Base-by-base conservation (phyloP, 164 flowering plant species). In the Houttuynia cordata region DNA sequence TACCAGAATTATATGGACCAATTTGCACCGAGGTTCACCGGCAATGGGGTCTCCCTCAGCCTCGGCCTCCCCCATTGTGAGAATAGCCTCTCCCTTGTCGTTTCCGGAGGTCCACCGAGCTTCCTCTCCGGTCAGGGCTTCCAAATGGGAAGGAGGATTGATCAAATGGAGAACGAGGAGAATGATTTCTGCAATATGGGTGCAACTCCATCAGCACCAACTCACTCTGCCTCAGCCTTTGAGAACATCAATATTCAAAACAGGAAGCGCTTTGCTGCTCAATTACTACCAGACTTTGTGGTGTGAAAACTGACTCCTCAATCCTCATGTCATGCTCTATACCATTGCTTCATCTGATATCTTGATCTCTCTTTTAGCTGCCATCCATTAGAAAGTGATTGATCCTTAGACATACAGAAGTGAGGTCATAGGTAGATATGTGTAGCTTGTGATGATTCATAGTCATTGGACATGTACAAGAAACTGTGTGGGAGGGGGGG, bases 41-140 rank as follows among this genome's bases (percentile, higher is more conserved):
- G 85, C 51, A 86, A 81, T 66, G 86, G 83, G 7, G 88, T 92
- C 42, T 92, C 96, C 18, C 89, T 92, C 63, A 85, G 91, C 22
- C 81, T 92, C 9, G 96, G 98, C 39, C 93, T 87, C 13, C 95
- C 91, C 9, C 95, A 85, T 60, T 77, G 81, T 15, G 93, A 87
- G 61, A 81, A 67, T 10, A 14, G 49, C 49, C 49, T 17, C 17
- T 45, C 49, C 72, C 78, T 87, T 57, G 75, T 93, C 45, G 63
- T 87, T 3, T 75, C 88, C 6, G 87, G 73, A 18, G 62, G 81
- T 24, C 88, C 84, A 59, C 95, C 79, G 13, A 69, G 61, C 50
- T 87, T 81, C 61, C 80, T 87, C 55, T 81, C 86, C 0, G 76
- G 70, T 73, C 89, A 75, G 20, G 82, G 63, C 82, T 75, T 87